Evolutionary conservation across 2,329 filamentous ascomycete genomes (phyloP), one percentile per base, ranked within the genome.

Genomic region (Stachybotrys elegans): DNA sequence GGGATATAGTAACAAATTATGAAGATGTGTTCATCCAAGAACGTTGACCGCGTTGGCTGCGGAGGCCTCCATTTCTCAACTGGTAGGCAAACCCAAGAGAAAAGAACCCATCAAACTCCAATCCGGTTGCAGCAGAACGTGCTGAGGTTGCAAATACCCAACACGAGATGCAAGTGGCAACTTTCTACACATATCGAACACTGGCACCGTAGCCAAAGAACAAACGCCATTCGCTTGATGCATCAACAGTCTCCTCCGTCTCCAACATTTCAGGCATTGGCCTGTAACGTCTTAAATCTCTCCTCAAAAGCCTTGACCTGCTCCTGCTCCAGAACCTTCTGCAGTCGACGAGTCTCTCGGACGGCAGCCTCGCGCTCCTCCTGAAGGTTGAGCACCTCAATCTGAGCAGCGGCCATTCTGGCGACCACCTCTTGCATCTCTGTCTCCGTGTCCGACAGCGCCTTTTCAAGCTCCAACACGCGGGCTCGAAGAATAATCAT

Each of bases 371-470:
- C 88, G 55, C 81, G 76, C 63, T 86, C 80, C 52, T 81, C 79
- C 62, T 91, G 87, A 39, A 94, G 72, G 60, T 88, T 84, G 56
- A 86, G 81, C 37, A 93, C 88, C 66, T 91, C 86, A 51, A 92
- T 86, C 68, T 93, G 88, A 21, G 87, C 85, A 54, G 75, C 72
- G 66, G 87, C 91, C 83, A 94, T 92, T 55, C 81, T 78, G 47
- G 81, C 75, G 14, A 93, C 83, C 6, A 93, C 87, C 58, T 88
- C 83, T 57, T 88, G 81, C 84, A 93, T 91, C 66, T 92, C 87
- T 38, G 72, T 75, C 58, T 93, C 88, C 11, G 66, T 62, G 27
- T 68, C 63, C 8, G 63, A 61, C 4, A 69, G 63, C 14, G 91
- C 85, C 56, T 81, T 83, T 70, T 98, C 93, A 3, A 98, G 79